Evolutionary conservation across 768 basidiomycete genomes (phyloP).

Genomic region (Zangia roseola): DNA sequence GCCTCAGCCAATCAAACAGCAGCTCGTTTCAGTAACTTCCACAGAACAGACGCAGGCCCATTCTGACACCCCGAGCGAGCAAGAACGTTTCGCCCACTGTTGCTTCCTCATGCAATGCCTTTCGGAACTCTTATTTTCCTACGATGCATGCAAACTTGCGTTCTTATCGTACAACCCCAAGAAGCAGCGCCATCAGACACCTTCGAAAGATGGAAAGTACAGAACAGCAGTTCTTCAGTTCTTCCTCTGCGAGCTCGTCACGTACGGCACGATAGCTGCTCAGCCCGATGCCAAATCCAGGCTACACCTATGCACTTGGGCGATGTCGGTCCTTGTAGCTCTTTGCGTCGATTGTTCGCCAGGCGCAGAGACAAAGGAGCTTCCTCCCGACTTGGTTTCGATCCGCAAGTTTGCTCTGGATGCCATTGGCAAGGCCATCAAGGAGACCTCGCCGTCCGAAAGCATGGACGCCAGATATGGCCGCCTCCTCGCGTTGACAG

Average conservation of each 20-base stretch:
- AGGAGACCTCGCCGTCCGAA: slow-evolving; percentile 65
- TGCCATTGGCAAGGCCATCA: slow-evolving; percentile 80
- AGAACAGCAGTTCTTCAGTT: slow-evolving; percentile 72
- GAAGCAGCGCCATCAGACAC: slow-evolving; percentile 50
- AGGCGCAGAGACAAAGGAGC: slow-evolving; percentile 68
- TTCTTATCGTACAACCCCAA: slow-evolving; percentile 80
- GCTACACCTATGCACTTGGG: slow-evolving; percentile 75
- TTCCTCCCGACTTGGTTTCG: slow-evolving; percentile 74
- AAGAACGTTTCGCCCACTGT: slow-evolving; percentile 48
- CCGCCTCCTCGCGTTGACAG: slow-evolving; percentile 80
- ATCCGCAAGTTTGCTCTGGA: slow-evolving; percentile 94
- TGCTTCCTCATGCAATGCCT: slow-evolving; percentile 90
- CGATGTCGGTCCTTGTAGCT: slow-evolving; percentile 86
- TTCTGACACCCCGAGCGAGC: slow-evolving; percentile 17
- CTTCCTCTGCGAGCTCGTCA: slow-evolving; percentile 79
- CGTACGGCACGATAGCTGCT: slow-evolving; percentile 70
- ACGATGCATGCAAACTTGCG: slow-evolving; percentile 84
- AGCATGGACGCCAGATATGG: slow-evolving; percentile 79
- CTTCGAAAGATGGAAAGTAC: slow-evolving; percentile 69
- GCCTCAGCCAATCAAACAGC: slow-evolving; percentile 16
- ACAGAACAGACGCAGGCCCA: slow-evolving; percentile 14
- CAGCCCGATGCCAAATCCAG: slow-evolving; percentile 55
- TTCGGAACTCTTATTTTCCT: slow-evolving; percentile 91
- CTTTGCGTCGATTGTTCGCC: slow-evolving; percentile 86
- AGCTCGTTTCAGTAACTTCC: slow-evolving; percentile 1